Percentiles rank a stretch among this genome's conserved stretches.
phyloP scores from a whole-genome alignment of 129 eudicot genomes.

The Arctium lappa region DNA sequence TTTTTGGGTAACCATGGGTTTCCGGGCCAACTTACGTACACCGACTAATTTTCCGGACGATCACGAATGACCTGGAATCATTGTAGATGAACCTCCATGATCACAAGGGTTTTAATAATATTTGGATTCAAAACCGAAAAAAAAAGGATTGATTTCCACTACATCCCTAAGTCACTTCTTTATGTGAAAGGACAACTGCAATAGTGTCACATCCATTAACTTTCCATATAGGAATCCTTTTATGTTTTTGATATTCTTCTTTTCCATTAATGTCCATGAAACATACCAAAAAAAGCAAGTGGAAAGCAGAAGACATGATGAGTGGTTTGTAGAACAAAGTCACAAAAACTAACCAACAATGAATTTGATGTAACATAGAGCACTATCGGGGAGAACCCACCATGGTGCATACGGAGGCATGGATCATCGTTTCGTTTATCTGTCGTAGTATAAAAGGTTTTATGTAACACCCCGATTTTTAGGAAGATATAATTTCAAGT shows the following conservation, averaged over 20 bases:
- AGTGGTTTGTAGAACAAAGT: background rate
- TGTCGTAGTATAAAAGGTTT: background rate
- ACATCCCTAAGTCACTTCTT: background rate
- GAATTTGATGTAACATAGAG: background rate
- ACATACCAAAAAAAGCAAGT: background rate
- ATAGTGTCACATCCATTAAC: background rate
- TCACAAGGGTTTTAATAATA: too few relatives aligned
- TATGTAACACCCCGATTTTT: too few relatives aligned
- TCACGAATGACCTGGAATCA: too few relatives aligned
- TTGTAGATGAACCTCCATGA: too few relatives aligned
- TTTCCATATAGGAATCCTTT: background rate
- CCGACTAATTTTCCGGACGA: too few relatives aligned
- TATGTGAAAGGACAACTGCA: background rate
- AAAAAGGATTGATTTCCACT: too few relatives aligned
- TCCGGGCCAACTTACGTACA: too few relatives aligned
- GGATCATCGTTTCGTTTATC: background rate
- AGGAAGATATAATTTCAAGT: too few relatives aligned
- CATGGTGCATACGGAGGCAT: background rate
- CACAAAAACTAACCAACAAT: background rate
- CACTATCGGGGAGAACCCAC: background rate
- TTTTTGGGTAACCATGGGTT: too few relatives aligned
- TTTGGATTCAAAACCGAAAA: too few relatives aligned
- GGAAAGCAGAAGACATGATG: background rate
- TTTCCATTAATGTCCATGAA: background rate
- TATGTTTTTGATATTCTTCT: too few relatives aligned